Base-by-base conservation (phyloP, 2,329 filamentous ascomycete species). In the Arthrobotrys conoides region DNA sequence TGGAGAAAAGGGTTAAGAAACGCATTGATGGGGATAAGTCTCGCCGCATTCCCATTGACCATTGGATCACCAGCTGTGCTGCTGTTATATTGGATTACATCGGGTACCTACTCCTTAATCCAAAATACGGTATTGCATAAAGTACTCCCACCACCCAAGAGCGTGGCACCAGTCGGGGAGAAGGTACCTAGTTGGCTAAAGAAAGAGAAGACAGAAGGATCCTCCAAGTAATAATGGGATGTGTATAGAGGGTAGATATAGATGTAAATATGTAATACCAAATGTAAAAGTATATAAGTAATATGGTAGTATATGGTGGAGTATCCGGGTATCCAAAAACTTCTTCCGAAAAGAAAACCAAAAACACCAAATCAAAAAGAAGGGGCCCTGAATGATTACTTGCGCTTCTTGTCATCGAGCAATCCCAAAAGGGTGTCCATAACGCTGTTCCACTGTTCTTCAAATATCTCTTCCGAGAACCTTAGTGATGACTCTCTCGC, bases 391-490 rank as follows among this genome's bases (percentile, higher is more conserved):
- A 48, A 12, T 5, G 6, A 59, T 38, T 64, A 63, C 46, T 48
- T 57, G 5, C 30, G 3, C 57, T 71, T 76, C 69, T 77, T 70
- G 51, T 80, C 72, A 77, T 84, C 84, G 20, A 44, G 49, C 82
- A 88, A 80, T 48, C 82, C 82, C 38, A 97, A 89, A 76, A 98
- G 86, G 82, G 87, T 89, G 82, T 91, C 90, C 87, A 96, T 89
- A 84, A 96, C 89, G 33, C 84, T 84, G 51, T 93, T 85, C 95
- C 96, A 99, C 81, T 90, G 91, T 81, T 88, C 88, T 0, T 89
- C 90, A 85, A 99, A 99, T 76, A 91, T 92, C 82, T 92, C 90
- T 83, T 97, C 95, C 0, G 93, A 94, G 83, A 99, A 99, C 57
- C 96, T 87, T 84, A 89, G 89, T 0, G 94, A 92, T 5, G 93